Base-by-base conservation (phyloP, 805 yeast genomes). In the Grigorovia humatica region DNA sequence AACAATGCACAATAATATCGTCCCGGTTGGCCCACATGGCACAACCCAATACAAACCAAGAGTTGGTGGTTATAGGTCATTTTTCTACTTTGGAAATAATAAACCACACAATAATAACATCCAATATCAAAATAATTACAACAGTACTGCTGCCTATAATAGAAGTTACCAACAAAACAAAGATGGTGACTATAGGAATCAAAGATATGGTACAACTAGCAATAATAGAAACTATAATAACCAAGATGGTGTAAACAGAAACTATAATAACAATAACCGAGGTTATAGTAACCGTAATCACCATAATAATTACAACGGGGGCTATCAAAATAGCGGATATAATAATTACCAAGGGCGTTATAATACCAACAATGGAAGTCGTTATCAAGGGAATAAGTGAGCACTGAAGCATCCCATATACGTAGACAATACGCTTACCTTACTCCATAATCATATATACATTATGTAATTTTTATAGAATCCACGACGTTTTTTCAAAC, bases 21-120 rank as follows among this genome's bases (percentile, higher is more conserved):
- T 71, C 2, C 60, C 68, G 18, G 71, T 75, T 45, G 83, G 83
- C 0, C 81, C 81, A n/a, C 65, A 62, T 29, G 75, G 79, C 12
- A 65, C 69, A 7, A 65, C 74, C 4, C 74, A 71, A 61, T 75
- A 76, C 57, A 60, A 68, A n/a, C 67, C 74, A 30, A 69, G 82
- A 51, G 69, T 68, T 41, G 82, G 82, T 48, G 81, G 82, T 4
- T 78, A 73, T 56, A 72, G 74, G 54, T 68, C 75, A 12, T 76
- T 75, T 52, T 59, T 76, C 47, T 60, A 58, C 59, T 54, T 64
- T 65, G 65, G 58, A 58, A 59, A 48, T 59, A 60, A 54, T 65
- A 69, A 53, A 50, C 55, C 46, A 50, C 54, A 43, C 38, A 47
- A 27, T 44, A 46, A 48, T 48, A 27, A 45, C 51, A 44, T 27